Conservation (phyloP, 306 rosid species). For the Begonia masoniana region DNA sequence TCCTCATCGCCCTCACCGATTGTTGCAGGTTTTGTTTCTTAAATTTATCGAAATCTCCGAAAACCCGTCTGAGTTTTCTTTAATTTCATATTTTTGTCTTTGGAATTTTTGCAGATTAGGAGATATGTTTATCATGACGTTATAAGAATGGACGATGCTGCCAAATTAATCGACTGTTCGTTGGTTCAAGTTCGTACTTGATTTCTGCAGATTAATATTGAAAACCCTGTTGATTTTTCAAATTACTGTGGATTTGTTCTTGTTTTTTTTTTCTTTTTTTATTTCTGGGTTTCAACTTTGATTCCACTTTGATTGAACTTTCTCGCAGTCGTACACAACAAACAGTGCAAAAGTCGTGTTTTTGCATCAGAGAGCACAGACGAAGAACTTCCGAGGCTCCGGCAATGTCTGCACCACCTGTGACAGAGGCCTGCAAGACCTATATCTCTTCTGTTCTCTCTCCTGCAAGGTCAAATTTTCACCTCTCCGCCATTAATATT, state of each 20-base stretch:
- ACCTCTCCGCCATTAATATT: too few relatives aligned
- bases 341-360: slow-evolving; percentile 90
- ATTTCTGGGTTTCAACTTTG: too few relatives aligned
- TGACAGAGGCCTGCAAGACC: slow-evolving; percentile 72
- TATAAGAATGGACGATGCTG: slow-evolving; percentile 59
- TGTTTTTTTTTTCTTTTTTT: too few relatives aligned
- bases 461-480: slow-evolving; percentile 64
- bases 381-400: slow-evolving; percentile 57
- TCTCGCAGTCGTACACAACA: slow-evolving; percentile 63
- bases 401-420: slow-evolving; percentile 79
- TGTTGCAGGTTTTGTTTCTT: slow-evolving; percentile 43
- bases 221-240: neutral
- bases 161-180: slow-evolving; percentile 60
- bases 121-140: slow-evolving; percentile 82
- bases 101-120: slow-evolving; percentile 39
- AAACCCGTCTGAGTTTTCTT: too few relatives aligned
- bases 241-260: too few relatives aligned
- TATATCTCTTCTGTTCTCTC: slow-evolving; percentile 71
- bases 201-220: too few relatives aligned
- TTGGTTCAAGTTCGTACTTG: slow-evolving; percentile 52
- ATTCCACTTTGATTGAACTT: neutral
- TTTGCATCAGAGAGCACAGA: slow-evolving; percentile 59
- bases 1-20: slow-evolving; percentile 70
- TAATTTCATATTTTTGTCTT: too few relatives aligned
- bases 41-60: too few relatives aligned